These are phyloP conservation scores for Scleroderma citrinum DNA, from an alignment of 768 basidiomycete species.

Conservation along the genomic window DNA sequence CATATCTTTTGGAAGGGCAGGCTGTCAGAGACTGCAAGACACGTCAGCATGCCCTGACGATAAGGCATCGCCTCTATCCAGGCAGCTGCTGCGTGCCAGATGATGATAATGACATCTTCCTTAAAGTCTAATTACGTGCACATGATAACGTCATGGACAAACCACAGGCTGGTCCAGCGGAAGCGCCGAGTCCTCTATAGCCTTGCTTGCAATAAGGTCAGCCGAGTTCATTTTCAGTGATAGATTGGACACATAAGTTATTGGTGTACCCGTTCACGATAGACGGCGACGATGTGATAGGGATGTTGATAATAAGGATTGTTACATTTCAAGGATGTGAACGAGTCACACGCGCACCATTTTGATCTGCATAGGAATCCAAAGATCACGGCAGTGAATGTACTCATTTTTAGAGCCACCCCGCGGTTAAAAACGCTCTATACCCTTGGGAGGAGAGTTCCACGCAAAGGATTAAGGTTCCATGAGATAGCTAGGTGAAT, in stretches of 20 bases:
- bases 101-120: constrained; percentile 13
- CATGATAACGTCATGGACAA: constrained; percentile 24
- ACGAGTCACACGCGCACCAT: constrained; percentile 12
- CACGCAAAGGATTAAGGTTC: constrained; percentile 8
- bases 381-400: constrained; percentile 19
- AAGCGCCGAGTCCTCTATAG: constrained; percentile 5
- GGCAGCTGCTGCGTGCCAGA: constrained; percentile 1
- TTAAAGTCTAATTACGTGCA: constrained; percentile 35
- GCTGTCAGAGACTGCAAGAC: neutral
- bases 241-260: neutral
- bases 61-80: constrained; percentile 11
- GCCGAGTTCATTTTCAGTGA: neutral
- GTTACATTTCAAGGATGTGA: constrained; percentile 1
- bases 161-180: constrained; percentile 9
- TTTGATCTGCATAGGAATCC: constrained; percentile 29
- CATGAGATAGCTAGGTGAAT: neutral
- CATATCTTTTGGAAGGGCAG: neutral
- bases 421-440: constrained; percentile 17
- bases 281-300: constrained; percentile 13
- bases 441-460: constrained; percentile 16
- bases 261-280: constrained; percentile 3
- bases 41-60: neutral
- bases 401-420: constrained; percentile 7
- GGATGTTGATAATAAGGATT: neutral
- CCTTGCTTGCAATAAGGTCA: neutral